Base-by-base conservation (phyloP, 257 asterid species). In the Phtheirospermum japonicum region DNA sequence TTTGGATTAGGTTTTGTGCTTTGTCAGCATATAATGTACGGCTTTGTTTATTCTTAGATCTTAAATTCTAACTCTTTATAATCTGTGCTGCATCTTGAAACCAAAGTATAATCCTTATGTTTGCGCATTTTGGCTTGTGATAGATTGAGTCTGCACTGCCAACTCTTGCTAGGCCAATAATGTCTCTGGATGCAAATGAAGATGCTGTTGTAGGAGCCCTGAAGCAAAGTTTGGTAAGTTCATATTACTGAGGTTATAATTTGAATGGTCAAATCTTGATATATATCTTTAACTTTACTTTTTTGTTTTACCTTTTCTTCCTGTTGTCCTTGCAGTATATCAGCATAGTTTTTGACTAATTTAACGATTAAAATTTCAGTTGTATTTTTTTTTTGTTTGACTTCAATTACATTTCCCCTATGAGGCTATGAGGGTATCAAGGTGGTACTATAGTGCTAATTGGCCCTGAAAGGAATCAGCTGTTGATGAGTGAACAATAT, bases 81-180 rank as follows among this genome's bases (percentile, higher is more conserved):
- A 36, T 9, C 8, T 66, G 12, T 31, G 59, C 16, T 45, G 40
- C 56, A 55, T 52, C 61, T 56, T 67, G 71, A 58, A 32, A 51
- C 53, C 16, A 12, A 43, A 66, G 42, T 72, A 60, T 62, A 50
- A 31, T 56, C 37, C 71, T 76, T 23, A 69, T 69, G 64, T 67
- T 39, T 67, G 46, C 40, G 28, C 49, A 45, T 71, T 72, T 77
- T 70, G 65, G 73, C 64, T 72, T 79, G 75, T 82, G 63, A 58
- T 68, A 93, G 99, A 93, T 93, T 60, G 99, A 93, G 81, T 80
- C 97, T 69, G 96, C 95, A 36, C 72, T 93, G 70, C 99, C 99
- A 45, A 83, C 88, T 69, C 88, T 93, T 64, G 90, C 94, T 59
- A 83, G 85, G 78, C 97, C 99, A 39, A 93, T 93, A 53, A 80